Conservation (phyloP, 441 rosid species). For the Euphorbia celastroides region DNA sequence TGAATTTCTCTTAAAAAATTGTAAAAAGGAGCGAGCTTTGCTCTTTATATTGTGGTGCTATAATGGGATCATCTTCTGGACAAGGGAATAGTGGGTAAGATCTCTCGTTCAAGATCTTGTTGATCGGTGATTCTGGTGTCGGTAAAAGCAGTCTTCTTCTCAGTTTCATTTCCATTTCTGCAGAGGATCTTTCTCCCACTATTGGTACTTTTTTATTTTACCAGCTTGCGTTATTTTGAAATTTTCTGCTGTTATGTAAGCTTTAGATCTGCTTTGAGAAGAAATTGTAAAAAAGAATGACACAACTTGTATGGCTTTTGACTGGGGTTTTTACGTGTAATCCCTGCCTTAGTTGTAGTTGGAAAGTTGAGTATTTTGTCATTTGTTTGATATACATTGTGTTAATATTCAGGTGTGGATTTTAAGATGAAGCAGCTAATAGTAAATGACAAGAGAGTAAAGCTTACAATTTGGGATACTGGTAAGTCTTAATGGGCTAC, state of each 20-base stretch:
- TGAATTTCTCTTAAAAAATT: not conserved
- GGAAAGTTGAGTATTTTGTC: conserved; percentile 3
- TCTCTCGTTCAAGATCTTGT: conserved; percentile 60
- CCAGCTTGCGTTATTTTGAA: not conserved
- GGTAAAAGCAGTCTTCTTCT: conserved; percentile 68
- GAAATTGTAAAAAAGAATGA: conserved; percentile 7
- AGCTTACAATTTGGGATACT: conserved; percentile 98
- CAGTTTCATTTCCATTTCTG: conserved; percentile 48
- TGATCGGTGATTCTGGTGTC: conserved; percentile 62
- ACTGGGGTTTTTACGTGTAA: not conserved
- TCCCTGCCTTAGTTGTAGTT: not conserved
- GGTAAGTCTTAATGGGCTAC: conserved; percentile 34
- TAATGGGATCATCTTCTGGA: conserved; percentile 59
- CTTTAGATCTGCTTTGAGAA: conserved; percentile 19
- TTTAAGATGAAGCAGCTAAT: conserved; percentile 86
- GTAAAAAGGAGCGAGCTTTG: conserved; percentile 5
- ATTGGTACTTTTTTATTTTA: conserved; percentile 34
- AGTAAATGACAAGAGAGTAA: conserved; percentile 71
- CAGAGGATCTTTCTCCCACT: conserved; percentile 47
- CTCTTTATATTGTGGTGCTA: not conserved
- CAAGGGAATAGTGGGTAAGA: conserved; percentile 35
- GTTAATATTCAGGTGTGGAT: conserved; percentile 68
- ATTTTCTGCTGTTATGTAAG: not conserved
- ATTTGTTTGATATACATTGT: conserved; percentile 1
- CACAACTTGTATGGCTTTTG: not conserved